A percentile compares a stretch with the other conserved stretches of the same genome.
Evolutionary conservation across 2,329 filamentous ascomycete genomes (phyloP).

Genomic region (Clonostachys sp.): DNA sequence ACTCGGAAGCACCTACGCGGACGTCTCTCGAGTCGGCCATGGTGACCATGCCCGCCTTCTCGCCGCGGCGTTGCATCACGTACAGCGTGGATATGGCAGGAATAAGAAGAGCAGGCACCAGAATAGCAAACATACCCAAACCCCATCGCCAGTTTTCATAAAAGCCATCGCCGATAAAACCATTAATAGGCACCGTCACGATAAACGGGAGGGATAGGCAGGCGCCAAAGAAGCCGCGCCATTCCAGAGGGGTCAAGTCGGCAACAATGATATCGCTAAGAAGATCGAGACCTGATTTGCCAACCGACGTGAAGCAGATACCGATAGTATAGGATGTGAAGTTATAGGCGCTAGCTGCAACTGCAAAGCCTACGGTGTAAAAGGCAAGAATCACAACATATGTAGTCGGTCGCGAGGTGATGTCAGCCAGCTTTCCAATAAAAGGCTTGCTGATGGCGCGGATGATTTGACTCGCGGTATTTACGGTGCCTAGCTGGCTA

Average conservation of each 20-base stretch:
- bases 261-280: constrained; percentile 28
- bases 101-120: constrained; percentile 50
- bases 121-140: constrained; percentile 58
- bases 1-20: constrained; percentile 18
- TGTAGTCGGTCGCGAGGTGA: constrained; percentile 29
- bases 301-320: constrained; percentile 27
- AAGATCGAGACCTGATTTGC: constrained; percentile 28
- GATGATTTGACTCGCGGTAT: constrained; percentile 25
- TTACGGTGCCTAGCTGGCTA: constrained; percentile 22
- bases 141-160: constrained; percentile 54
- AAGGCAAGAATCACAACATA: constrained; percentile 32
- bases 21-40: constrained; percentile 22
- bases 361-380: constrained; percentile 23
- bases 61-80: constrained; percentile 54
- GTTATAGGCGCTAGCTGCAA: constrained; percentile 21
- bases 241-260: constrained; percentile 26
- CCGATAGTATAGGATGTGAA: constrained; percentile 26
- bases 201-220: constrained; percentile 18
- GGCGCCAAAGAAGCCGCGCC: constrained; percentile 28
- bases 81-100: constrained; percentile 53
- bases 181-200: constrained; percentile 31
- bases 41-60: constrained; percentile 40
- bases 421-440: constrained; percentile 28
- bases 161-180: constrained; percentile 33
- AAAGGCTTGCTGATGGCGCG: constrained; percentile 31